phyloP scores from a whole-genome alignment of 352 stramenopile genomes.

The Globisporangium spinosum region DNA sequence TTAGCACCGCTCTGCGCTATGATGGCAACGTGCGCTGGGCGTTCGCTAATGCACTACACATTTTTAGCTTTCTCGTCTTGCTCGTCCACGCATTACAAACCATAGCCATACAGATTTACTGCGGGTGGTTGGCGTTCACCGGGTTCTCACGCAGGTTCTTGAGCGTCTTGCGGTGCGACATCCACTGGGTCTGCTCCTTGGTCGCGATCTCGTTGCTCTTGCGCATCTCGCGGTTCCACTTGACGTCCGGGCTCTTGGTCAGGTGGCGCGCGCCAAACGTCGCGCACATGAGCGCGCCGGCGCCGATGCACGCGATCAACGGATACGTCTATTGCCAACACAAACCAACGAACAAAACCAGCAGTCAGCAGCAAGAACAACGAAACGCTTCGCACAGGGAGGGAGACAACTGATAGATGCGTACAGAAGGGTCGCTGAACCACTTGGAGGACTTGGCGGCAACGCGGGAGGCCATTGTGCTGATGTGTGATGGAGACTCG shows the following conservation, averaged over 20 bases:
- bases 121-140: conserved; percentile 28
- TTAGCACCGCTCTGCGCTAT: neutral
- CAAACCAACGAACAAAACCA: too few species aligned
- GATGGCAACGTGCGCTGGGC: neutral
- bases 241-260: conserved; percentile 52
- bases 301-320: conserved; percentile 36
- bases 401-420: neutral
- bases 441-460: conserved; percentile 38
- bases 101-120: neutral
- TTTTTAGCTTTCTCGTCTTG: neutral
- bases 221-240: conserved; percentile 56
- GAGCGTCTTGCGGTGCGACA: conserved; percentile 45
- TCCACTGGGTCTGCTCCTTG: conserved; percentile 41
- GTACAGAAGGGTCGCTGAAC: conserved; percentile 40
- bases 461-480: conserved; percentile 34
- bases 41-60: neutral
- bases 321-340: conserved; percentile 39
- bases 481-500: neutral
- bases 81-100: too few species aligned
- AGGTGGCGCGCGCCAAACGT: conserved; percentile 44
- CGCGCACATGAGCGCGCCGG: conserved; percentile 36
- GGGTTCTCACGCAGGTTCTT: conserved; percentile 39
- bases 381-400: too few species aligned
- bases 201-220: conserved; percentile 48
- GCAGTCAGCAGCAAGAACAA: too few species aligned